A percentile compares a stretch with the other conserved stretches of the same genome.
Evolutionary conservation across 305 asterid species (phyloP).

Genomic region (Lippia alba): DNA sequence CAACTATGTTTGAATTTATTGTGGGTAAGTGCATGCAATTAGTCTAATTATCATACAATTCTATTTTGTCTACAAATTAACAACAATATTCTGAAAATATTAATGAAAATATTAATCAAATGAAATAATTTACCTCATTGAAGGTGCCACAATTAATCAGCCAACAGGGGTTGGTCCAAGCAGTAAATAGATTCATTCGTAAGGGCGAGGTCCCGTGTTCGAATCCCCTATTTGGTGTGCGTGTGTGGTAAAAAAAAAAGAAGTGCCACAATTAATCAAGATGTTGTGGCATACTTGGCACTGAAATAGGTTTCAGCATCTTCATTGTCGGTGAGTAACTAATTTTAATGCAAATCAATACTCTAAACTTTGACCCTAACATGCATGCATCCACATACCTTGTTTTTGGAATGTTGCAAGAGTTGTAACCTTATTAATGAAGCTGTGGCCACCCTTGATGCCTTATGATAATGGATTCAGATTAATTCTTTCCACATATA

Average conservation of each 20-base stretch:
- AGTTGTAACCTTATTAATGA: constrained; percentile 65
- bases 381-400: constrained; percentile 2
- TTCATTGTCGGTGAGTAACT: constrained; percentile 61
- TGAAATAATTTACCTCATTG: not conserved
- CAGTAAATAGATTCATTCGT: no score
- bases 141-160: constrained; percentile 72
- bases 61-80: not conserved
- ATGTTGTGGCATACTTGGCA: constrained; percentile 59
- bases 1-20: constrained; percentile 73
- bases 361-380: not conserved
- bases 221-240: no score
- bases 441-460: constrained; percentile 67
- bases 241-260: no score
- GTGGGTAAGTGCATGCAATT: constrained; percentile 58
- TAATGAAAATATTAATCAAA: no score
- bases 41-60: not conserved
- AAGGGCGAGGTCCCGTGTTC: no score
- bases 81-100: no score
- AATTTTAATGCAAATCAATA: not conserved
- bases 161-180: constrained; percentile 63
- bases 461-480: constrained; percentile 74
- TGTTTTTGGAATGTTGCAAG: constrained; percentile 40
- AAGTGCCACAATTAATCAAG: constrained; percentile 73
- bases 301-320: constrained; percentile 64
- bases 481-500: constrained; percentile 71